phyloP scores from a whole-genome alignment of 2,329 filamentous ascomycete genomes.

The Phyllosticta capitalensis region DNA sequence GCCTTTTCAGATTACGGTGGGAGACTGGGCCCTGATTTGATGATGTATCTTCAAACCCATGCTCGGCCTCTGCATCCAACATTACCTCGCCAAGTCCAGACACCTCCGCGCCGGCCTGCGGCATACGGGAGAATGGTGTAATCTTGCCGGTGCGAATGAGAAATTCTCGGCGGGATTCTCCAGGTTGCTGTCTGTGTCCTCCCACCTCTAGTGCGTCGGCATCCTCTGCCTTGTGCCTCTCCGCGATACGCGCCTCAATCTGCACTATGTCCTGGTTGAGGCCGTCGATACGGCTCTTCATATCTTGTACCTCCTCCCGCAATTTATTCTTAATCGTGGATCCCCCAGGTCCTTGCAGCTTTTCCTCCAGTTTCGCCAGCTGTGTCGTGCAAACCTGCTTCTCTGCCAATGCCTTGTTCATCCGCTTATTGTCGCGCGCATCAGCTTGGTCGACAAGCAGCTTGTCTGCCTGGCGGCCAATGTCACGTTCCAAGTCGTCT shows the following conservation, averaged over 20 bases:
- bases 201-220: conserved; percentile 34
- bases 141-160: conserved; percentile 95
- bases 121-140: conserved; percentile 81
- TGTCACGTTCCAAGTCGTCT: conserved; percentile 82
- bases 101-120: conserved; percentile 52
- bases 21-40: conserved; percentile 25
- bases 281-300: conserved; percentile 54
- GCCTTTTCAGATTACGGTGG: conserved; percentile 39
- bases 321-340: conserved; percentile 49
- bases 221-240: conserved; percentile 53
- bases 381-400: conserved; percentile 56
- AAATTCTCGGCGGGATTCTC: conserved; percentile 79
- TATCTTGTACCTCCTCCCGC: conserved; percentile 55
- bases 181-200: conserved; percentile 55
- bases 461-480: conserved; percentile 56
- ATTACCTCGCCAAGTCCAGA: conserved; percentile 68
- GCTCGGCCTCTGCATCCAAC: conserved; percentile 59
- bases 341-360: conserved; percentile 39
- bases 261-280: conserved; percentile 66
- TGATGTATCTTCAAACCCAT: conserved; percentile 16
- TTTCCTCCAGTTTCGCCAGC: conserved; percentile 47
- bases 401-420: conserved; percentile 44
- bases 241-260: conserved; percentile 71
- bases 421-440: conserved; percentile 52
- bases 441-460: conserved; percentile 53